phyloP scores from a whole-genome alignment of 75 land plant genomes.

The Pinus tabuliformis region DNA sequence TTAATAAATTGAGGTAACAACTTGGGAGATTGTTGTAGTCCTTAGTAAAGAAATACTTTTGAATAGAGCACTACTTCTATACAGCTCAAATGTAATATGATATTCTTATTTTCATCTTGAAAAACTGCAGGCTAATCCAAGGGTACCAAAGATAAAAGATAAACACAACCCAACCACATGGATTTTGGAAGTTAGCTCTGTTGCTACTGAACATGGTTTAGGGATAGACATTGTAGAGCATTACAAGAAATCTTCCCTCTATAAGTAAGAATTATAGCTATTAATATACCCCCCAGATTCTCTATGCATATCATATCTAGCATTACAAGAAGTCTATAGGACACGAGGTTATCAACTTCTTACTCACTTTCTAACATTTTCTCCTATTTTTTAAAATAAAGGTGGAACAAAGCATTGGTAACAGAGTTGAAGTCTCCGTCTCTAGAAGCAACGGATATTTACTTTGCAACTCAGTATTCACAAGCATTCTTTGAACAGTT shows the following conservation, averaged over 20 bases:
- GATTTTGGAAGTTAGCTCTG: constrained; percentile 88
- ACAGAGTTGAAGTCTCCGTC: constrained; percentile 54
- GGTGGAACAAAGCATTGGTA: constrained; percentile 59
- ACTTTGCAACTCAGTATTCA: constrained; percentile 52
- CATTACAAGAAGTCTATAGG: neutral
- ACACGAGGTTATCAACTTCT: neutral
- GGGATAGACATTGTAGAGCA: constrained; percentile 71
- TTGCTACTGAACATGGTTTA: constrained; percentile 45
- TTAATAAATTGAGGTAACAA: constrained; percentile 73
- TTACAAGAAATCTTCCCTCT: constrained; percentile 53
- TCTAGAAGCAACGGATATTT: constrained; percentile 57
- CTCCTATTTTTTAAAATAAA: constrained; percentile 1
- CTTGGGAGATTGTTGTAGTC: no score
- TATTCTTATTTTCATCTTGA: neutral
- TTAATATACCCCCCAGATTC: neutral
- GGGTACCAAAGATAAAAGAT: constrained; percentile 70
- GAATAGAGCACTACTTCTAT: neutral
- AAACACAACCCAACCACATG: constrained; percentile 90
- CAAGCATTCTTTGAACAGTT: constrained; percentile 51
- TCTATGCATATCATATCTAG: neutral
- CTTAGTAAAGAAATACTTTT: neutral
- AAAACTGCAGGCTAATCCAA: constrained; percentile 48
- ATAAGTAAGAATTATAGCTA: constrained; percentile 36
- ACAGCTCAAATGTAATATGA: no score
- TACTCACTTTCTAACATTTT: neutral